phyloP scores from a whole-genome alignment of 164 flowering plant genomes.

The Vitis amurensis region DNA sequence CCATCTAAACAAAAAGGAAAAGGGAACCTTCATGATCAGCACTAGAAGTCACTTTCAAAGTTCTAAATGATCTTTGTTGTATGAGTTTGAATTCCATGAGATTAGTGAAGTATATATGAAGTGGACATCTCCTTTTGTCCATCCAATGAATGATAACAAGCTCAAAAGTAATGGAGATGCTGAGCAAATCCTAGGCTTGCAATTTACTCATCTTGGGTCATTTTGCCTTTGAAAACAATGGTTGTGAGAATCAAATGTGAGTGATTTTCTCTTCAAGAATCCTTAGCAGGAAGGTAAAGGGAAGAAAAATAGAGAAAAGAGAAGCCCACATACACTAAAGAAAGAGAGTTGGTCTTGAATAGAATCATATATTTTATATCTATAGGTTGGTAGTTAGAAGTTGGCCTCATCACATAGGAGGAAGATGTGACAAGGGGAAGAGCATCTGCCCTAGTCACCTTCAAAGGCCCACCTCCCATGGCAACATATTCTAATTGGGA shows the following conservation, averaged over 20 bases:
- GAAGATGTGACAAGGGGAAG: not conserved
- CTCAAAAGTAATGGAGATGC: slow-evolving; percentile 10
- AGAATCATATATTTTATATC: not conserved
- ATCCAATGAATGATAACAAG: slow-evolving; percentile 7
- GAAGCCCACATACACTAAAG: too few species aligned
- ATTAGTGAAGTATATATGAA: not conserved
- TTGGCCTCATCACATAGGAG: slow-evolving; percentile 3
- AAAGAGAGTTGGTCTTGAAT: not conserved
- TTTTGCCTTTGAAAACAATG: not conserved
- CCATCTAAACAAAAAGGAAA: too few species aligned
- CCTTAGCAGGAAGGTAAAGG: not conserved
- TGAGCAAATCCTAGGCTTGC: not conserved
- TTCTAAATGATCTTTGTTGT: too few species aligned
- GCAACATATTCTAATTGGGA: not conserved
- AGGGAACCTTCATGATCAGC: too few species aligned
- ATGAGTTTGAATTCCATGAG: too few species aligned
- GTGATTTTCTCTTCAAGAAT: slow-evolving; percentile 11
- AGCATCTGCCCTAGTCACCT: not conserved
- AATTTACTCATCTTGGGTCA: not conserved
- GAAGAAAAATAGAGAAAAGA: not conserved
- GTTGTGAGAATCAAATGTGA: slow-evolving; percentile 12
- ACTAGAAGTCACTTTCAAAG: not conserved
- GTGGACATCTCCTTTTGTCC: slow-evolving; percentile 17
- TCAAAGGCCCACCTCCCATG: not conserved
- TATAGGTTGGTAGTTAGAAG: not conserved